Evolutionary conservation across 2,329 filamentous ascomycete species (phyloP), one percentile per base, ranked within the genome.

Genomic region (Fusarium hainanense): DNA sequence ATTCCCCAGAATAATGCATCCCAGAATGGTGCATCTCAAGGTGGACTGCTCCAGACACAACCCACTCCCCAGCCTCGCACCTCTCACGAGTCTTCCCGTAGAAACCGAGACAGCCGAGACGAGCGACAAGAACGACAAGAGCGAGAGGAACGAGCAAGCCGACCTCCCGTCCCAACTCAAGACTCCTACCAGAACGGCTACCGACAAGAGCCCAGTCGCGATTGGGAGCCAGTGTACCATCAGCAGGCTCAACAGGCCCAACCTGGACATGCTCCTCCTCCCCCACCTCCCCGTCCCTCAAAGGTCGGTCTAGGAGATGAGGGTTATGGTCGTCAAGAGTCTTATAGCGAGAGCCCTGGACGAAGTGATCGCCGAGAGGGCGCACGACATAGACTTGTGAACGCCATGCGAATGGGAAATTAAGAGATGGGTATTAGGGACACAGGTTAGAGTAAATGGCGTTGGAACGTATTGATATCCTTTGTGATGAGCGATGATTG

Each of bases 231-330:
- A 6, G 75, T 74, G 12, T 79, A 79, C 2, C 63, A 66, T 20
- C 59, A 60, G 11, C 50, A 54, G 51, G 40, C 52, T 55, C 52
- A 56, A 43, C 61, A 68, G 6, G 37, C 61, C 37, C 67, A 71
- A 32, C 63, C 71, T 21, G 71, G 67, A 21, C 66, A 71, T 14
- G 73, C 76, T 52, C 75, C 79, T 32, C 77, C 79, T 3, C 79
- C 79, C 4, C 79, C 79, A 2, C 79, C 79, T 8, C 79, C 79
- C 4, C 77, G 79, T 6, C 79, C 79, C 6, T 77, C 77, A 47
- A 81, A 81, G 71, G 74, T 80, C 21, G 77, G 76, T 44, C 64
- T 79, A 16, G 77, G 78, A n/a, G 78, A 81, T 3, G 78, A 80
- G 58, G 63, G 73, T 3, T 80, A 76, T 57, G 78, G 59, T 18